A percentile compares a stretch with the other conserved stretches of the same genome.
phyloP scores from a whole-genome alignment of 2,329 filamentous ascomycete genomes.

The Curvularia verruculosa region DNA sequence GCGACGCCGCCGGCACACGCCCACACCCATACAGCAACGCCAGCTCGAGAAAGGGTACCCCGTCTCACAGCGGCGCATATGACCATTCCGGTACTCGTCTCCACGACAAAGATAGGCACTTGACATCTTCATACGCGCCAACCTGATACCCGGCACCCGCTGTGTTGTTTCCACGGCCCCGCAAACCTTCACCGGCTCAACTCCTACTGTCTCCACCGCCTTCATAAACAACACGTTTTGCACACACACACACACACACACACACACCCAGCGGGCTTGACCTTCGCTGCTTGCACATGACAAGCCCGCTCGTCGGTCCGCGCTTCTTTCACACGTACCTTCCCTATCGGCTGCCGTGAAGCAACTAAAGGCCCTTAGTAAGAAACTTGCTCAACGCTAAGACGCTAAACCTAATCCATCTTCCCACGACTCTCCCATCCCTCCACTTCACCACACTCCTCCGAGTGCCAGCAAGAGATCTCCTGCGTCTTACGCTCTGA shows the following conservation, averaged over 20 bases:
- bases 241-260: too few relatives aligned
- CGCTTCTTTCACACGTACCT: constrained; percentile 2
- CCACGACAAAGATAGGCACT: constrained; percentile 16
- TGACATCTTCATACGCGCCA: constrained; percentile 23
- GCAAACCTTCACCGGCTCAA: not conserved
- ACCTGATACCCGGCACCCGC: constrained; percentile 13
- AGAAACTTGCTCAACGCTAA: constrained; percentile 33
- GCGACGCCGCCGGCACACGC: not conserved
- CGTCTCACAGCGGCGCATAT: not conserved
- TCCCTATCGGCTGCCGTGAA: constrained; percentile 11
- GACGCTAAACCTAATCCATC: constrained; percentile 25
- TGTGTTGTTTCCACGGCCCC: constrained; percentile 21
- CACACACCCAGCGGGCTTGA: too few relatives aligned
- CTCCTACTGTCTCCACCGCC: not conserved
- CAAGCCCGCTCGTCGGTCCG: not conserved
- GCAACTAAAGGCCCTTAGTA: constrained; percentile 22
- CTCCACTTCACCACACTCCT: constrained; percentile 27
- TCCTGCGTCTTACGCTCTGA: constrained; percentile 27
- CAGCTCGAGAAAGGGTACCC: not conserved
- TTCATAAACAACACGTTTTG: not conserved
- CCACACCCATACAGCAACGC: not conserved
- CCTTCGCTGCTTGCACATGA: not conserved
- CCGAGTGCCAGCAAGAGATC: constrained; percentile 24
- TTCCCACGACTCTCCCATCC: constrained; percentile 22
- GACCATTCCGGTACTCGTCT: constrained; percentile 16